Percentiles rank a stretch among this genome's conserved stretches.
These are phyloP conservation scores for Nephelium lappaceum DNA, from an alignment of 345 rosid species.

Conservation along the genomic window DNA sequence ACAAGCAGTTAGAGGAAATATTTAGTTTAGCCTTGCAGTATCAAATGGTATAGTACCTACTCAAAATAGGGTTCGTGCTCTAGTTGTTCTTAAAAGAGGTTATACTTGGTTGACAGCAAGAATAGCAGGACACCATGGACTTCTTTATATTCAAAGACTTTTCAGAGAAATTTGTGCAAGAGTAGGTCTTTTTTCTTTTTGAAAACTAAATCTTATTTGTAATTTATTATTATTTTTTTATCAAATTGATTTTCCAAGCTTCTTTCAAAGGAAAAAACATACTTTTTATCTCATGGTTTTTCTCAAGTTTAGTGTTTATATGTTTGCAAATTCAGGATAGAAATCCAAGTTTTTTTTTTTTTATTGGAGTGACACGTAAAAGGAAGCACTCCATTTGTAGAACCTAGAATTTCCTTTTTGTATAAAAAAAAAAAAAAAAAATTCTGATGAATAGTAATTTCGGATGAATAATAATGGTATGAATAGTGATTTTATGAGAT, in stretches of 20 bases:
- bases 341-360: background rate
- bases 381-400: too few species aligned
- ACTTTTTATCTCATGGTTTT: too few species aligned
- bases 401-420: too few species aligned
- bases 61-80: slow-evolving; percentile 29
- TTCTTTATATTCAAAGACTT: slow-evolving; percentile 27
- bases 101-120: slow-evolving; percentile 34
- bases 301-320: background rate
- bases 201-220: too few species aligned
- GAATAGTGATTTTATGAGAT: too few species aligned
- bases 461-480: too few species aligned
- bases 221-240: too few species aligned
- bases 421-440: too few species aligned
- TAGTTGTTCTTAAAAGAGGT: slow-evolving; percentile 8
- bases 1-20: slow-evolving; percentile 34
- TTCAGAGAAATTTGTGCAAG: slow-evolving; percentile 20
- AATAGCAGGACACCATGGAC: slow-evolving; percentile 17
- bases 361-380: slow-evolving; percentile 11
- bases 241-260: too few species aligned
- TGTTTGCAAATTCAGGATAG: background rate
- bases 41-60: slow-evolving; percentile 47
- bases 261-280: too few species aligned
- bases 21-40: slow-evolving; percentile 36
- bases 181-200: too few species aligned
- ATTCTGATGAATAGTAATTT: too few species aligned